Percentiles rank a stretch among this genome's conserved stretches.
Conservation (phyloP, 768 basidiomycete genomes). For the Rubroboletus pulcherrimus region DNA sequence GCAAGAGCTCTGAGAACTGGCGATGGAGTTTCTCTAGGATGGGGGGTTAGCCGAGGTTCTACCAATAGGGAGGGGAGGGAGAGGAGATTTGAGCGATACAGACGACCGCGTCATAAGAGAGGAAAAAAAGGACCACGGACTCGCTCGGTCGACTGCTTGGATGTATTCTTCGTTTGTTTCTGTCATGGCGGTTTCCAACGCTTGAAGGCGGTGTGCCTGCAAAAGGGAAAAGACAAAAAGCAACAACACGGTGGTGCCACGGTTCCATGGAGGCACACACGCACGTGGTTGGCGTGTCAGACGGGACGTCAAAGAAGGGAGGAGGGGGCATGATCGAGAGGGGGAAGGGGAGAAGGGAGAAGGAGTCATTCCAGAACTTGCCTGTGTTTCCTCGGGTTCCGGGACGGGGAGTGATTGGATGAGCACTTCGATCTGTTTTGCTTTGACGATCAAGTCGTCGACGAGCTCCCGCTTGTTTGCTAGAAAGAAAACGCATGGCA, state of each 20-base stretch:
- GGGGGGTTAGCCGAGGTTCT: neutral
- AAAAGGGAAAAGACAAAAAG: neutral
- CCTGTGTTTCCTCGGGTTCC: constrained; percentile 77
- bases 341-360: neutral
- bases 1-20: constrained; percentile 57
- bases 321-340: neutral
- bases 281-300: neutral
- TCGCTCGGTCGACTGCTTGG: constrained; percentile 68
- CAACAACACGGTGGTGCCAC: neutral
- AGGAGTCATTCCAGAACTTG: neutral
- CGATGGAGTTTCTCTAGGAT: constrained; percentile 52
- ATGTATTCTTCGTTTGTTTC: constrained; percentile 73
- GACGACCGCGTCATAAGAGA: neutral
- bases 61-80: neutral
- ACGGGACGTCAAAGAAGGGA: neutral
- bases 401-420: constrained; percentile 77
- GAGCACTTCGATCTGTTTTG: constrained; percentile 84
- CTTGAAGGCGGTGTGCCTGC: constrained; percentile 64
- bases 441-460: constrained; percentile 76
- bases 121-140: constrained; percentile 41
- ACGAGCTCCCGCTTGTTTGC: constrained; percentile 85
- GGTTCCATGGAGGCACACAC: neutral
- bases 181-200: constrained; percentile 67
- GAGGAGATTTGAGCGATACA: neutral
- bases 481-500: constrained; percentile 24